phyloP scores from a whole-genome alignment of 139 green algal species.

The Chlamydomonas incerta region DNA sequence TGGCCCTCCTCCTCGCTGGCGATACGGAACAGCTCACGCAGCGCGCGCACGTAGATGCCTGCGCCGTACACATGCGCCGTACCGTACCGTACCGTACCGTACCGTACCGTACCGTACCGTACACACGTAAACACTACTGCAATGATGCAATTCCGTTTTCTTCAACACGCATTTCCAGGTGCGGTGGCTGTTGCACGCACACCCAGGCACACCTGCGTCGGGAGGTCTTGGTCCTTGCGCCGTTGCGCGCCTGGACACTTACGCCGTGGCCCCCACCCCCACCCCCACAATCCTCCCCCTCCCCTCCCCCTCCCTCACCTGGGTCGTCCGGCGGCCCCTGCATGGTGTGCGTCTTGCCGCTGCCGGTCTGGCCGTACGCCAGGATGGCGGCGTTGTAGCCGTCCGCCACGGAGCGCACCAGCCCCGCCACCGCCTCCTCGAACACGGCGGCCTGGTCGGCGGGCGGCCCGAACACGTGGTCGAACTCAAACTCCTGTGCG shows the following conservation, averaged over 20 bases:
- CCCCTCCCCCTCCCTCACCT: background rate
- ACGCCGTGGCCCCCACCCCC: no score
- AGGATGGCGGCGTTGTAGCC: slow-evolving; percentile 87
- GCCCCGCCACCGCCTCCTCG: slow-evolving; percentile 64
- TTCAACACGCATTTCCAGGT: no score
- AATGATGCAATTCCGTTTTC: no score
- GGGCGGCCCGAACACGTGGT: slow-evolving; percentile 60
- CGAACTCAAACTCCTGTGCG: slow-evolving; percentile 59
- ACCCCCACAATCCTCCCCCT: no score
- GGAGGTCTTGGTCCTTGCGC: no score
- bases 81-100: no score
- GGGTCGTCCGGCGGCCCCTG: slow-evolving; percentile 54
- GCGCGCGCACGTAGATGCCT: slow-evolving; percentile 59
- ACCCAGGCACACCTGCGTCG: no score
- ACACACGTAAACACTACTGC: no score
- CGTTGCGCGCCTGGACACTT: no score
- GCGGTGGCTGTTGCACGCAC: no score
- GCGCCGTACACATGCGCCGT: background rate
- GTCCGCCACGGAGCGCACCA: slow-evolving; percentile 66
- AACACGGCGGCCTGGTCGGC: slow-evolving; percentile 52
- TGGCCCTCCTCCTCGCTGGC: slow-evolving; percentile 49
- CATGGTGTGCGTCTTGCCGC: slow-evolving; percentile 92
- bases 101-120: no score
- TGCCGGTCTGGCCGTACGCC: slow-evolving; percentile 86
- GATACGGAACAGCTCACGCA: slow-evolving; percentile 64